Evolutionary conservation across 305 asterid species (phyloP).

Genomic region (Solanum hybrid): DNA sequence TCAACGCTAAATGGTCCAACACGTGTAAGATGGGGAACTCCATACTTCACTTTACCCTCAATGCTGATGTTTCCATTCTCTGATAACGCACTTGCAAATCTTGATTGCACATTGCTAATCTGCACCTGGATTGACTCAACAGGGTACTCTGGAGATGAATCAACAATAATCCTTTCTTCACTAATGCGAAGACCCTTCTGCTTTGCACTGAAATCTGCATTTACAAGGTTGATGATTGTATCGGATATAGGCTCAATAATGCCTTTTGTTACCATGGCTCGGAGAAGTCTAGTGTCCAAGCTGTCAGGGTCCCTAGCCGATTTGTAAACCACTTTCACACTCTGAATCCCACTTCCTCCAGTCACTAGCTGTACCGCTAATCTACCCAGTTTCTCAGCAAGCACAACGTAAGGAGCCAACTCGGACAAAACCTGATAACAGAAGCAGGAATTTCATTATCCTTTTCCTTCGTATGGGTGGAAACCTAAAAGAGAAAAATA

Average conservation of each 20-base stretch:
- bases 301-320: constrained; percentile 72
- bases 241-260: constrained; percentile 79
- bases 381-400: constrained; percentile 87
- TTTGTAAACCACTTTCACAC: constrained; percentile 66
- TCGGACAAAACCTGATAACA: constrained; percentile 64
- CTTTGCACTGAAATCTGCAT: constrained; percentile 89
- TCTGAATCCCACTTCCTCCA: constrained; percentile 83
- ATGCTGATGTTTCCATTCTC: constrained; percentile 56
- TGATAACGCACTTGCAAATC: constrained; percentile 60
- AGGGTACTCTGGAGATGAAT: constrained; percentile 58
- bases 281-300: constrained; percentile 86
- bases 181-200: constrained; percentile 84
- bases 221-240: constrained; percentile 72
- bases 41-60: constrained; percentile 72
- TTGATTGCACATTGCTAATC: constrained; percentile 55
- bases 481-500: not conserved
- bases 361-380: constrained; percentile 76
- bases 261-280: constrained; percentile 95
- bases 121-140: constrained; percentile 66
- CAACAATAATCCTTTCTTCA: constrained; percentile 54
- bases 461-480: not conserved
- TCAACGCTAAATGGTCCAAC: constrained; percentile 69
- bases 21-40: constrained; percentile 57
- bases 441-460: not conserved
- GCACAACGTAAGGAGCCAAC: constrained; percentile 69